Evolutionary conservation across 306 rosid genomes (phyloP).

Genomic region (Mimosa bimucronata): DNA sequence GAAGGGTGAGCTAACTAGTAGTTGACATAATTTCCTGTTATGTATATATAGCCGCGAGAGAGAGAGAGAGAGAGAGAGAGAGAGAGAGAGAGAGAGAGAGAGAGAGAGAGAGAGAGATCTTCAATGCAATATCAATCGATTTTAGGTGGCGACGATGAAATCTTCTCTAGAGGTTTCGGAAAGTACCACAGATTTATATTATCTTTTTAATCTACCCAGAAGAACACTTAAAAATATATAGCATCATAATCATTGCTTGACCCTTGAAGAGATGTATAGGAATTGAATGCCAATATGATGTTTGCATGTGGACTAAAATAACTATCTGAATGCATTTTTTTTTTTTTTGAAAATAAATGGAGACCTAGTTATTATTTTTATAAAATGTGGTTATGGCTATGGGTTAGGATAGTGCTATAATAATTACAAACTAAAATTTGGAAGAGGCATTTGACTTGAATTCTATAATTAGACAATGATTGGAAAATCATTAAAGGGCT

Average conservation of each 20-base stretch:
- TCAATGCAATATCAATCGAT: neutral
- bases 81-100: no score
- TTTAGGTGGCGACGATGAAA: neutral
- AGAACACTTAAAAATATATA: neutral
- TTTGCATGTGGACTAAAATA: neutral
- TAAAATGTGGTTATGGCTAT: neutral
- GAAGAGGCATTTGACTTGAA: conserved; percentile 15
- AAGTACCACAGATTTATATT: neutral
- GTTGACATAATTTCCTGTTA: neutral
- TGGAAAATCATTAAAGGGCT: conserved; percentile 8
- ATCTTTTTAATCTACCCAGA: neutral
- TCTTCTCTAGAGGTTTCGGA: neutral
- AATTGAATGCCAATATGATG: neutral
- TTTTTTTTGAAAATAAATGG: neutral
- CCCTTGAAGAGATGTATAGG: neutral
- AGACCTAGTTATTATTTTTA: neutral
- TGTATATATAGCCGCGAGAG: neutral
- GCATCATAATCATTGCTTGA: neutral
- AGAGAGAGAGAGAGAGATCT: neutral
- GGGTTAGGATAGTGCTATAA: neutral
- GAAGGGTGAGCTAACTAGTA: neutral
- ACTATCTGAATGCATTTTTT: neutral
- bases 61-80: no score
- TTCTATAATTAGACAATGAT: conserved; percentile 17
- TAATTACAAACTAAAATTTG: neutral